Evolutionary conservation across 495 filamentous ascomycete species (phyloP).

Genomic region (Neurospora sublineolata): DNA sequence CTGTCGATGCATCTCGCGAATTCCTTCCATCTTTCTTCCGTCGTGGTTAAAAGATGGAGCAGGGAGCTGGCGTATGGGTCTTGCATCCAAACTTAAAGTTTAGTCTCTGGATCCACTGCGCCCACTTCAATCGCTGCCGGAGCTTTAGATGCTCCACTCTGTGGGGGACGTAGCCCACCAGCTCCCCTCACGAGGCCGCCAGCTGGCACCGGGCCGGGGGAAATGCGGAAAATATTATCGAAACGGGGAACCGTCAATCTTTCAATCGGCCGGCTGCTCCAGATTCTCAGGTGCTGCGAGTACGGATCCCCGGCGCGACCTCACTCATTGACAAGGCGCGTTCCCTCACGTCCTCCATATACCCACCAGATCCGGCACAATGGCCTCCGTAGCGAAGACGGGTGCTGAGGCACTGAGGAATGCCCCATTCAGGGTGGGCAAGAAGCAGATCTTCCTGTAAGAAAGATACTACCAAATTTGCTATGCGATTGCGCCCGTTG

Average conservation of each 20-base stretch:
- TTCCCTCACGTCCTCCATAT: neutral
- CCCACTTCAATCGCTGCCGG: neutral
- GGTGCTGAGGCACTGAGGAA: neutral
- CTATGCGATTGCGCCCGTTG: neutral
- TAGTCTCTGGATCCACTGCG: neutral
- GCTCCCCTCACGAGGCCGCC: neutral
- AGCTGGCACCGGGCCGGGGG: neutral
- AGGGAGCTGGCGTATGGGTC: neutral
- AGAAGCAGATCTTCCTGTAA: constrained; percentile 61
- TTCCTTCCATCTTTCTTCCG: neutral
- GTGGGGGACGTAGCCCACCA: neutral
- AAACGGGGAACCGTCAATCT: neutral
- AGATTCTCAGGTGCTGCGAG: neutral
- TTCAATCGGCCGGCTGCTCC: neutral
- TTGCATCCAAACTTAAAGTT: neutral
- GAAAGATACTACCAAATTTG: constrained; percentile 13
- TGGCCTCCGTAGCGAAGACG: neutral
- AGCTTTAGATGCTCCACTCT: neutral
- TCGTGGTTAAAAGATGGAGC: neutral
- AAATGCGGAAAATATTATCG: neutral
- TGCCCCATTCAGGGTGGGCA: constrained; percentile 27
- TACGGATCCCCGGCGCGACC: neutral
- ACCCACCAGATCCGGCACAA: neutral
- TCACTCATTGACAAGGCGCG: neutral
- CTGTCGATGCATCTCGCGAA: neutral